Evolutionary conservation across 306 rosid genomes (phyloP), one percentile per base, ranked within the genome.

Genomic region (Mucuna pruriens): DNA sequence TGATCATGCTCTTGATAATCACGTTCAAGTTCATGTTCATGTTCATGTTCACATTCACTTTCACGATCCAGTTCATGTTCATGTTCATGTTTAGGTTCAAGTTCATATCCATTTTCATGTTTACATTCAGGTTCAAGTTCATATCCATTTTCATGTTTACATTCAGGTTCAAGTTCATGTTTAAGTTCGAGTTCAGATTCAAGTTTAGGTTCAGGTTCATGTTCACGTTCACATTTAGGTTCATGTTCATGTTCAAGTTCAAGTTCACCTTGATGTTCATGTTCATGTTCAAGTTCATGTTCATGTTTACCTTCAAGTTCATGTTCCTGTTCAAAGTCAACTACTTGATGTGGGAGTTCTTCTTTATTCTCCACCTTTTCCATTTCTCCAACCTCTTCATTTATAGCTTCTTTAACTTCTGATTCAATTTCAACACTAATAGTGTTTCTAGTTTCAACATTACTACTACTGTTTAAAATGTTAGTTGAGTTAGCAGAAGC

Each of bases 391-490:
- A 55, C 25, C 23, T 63, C 84, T 1, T 78, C 49, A 62, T 31
- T 66, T 75, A 79, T 51, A 19, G 77, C 55, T 11, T 77, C 85
- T 49, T 78, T 75, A 57, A 13, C 84, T n/a, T 83, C 75, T 25
- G 26, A n/a, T n/a, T 75, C 51, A 46, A 16, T 45, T 58, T 82
- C 86, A 55, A 58, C 83, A 54, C 39, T 44, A 1, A 40, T 22
- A 7, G 1, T 26, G 29, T 70, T 40, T 11, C 4, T 6, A 29
- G 45, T 42, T 15, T 75, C 72, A 49, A 29, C 72, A 34, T 0
- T 19, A 29, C 52, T 45, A n/a, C 36, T 58, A 19, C 34, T 74
- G 76, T 55, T 75, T 1, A 83, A 22, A 82, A 42, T 73, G 19
- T 46, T 80, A n/a, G 84, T 70, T 33, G 51, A n/a, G 17, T 22